These are phyloP conservation scores for Remersonia thermophila DNA, from an alignment of 2,329 filamentous ascomycete genomes.

Conservation along the genomic window DNA sequence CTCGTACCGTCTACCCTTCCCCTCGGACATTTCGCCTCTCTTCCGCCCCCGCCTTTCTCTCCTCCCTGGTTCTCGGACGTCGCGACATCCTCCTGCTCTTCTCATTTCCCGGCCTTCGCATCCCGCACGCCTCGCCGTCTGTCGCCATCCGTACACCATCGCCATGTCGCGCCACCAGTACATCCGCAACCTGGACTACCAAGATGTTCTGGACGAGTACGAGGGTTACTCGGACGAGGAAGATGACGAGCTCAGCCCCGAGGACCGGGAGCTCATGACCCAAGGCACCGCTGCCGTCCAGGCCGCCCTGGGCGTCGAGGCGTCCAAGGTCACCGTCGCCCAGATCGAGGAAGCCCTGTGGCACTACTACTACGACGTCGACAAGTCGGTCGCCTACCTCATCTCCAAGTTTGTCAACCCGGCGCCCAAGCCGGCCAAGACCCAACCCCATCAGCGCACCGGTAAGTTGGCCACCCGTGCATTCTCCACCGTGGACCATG, in stretches of 20 bases:
- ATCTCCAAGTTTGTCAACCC: constrained; percentile 47
- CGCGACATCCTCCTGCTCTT: too few relatives aligned
- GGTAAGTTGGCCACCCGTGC: constrained; percentile 15
- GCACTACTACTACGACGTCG: constrained; percentile 92
- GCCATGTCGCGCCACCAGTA: constrained; percentile 35
- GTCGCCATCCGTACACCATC: too few relatives aligned
- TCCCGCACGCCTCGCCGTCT: too few relatives aligned
- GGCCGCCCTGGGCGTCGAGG: constrained; percentile 47
- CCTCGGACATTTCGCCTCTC: too few relatives aligned
- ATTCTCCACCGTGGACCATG: constrained; percentile 1
- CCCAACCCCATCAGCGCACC: constrained; percentile 9
- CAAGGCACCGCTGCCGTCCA: constrained; percentile 55
- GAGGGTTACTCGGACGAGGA: constrained; percentile 30
- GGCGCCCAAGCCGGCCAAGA: constrained; percentile 16
- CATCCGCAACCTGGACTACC: constrained; percentile 37
- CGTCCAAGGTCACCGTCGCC: constrained; percentile 40
- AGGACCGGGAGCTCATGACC: constrained; percentile 42
- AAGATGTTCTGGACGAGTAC: constrained; percentile 39
- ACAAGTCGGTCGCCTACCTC: constrained; percentile 72
- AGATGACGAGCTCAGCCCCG: constrained; percentile 33
- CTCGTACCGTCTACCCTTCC: too few relatives aligned
- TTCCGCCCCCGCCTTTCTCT: too few relatives aligned
- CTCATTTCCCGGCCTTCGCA: too few relatives aligned
- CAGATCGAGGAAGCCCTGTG: constrained; percentile 85
- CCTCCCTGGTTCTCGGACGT: too few relatives aligned